Evolutionary conservation across 352 stramenopile genomes (phyloP).

Genomic region (Thalassiosira livingstoniorum): DNA sequence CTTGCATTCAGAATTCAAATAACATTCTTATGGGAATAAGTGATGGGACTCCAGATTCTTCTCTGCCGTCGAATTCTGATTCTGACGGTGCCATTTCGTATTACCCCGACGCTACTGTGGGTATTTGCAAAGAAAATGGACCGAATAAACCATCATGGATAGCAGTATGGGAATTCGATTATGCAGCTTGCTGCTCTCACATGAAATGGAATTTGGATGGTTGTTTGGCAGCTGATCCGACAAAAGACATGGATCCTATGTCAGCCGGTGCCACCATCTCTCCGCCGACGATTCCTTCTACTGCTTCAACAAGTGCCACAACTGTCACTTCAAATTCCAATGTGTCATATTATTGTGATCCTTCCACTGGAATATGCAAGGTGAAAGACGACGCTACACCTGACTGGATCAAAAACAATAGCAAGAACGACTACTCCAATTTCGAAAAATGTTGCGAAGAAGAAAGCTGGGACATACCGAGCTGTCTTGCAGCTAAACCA

Average conservation of each 20-base stretch:
- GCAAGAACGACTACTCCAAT: conserved; percentile 6
- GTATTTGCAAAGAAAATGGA: conserved; percentile 25
- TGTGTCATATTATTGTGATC: conserved; percentile 1
- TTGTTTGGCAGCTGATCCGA: neutral
- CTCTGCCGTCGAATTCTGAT: neutral
- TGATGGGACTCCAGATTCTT: neutral
- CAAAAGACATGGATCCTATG: neutral
- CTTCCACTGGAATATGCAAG: neutral
- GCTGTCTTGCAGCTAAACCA: conserved; percentile 9
- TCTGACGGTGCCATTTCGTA: neutral
- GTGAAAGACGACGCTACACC: conserved; percentile 8
- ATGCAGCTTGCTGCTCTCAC: conserved; percentile 7
- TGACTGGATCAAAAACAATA: conserved; percentile 14
- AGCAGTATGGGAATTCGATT: conserved; percentile 2
- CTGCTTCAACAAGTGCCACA: neutral
- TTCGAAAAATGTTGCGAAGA: conserved; percentile 9
- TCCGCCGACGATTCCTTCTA: neutral
- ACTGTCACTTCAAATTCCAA: neutral
- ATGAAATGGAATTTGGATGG: neutral
- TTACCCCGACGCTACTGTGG: conserved; percentile 21
- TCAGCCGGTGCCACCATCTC: neutral
- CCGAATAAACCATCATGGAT: conserved; percentile 14
- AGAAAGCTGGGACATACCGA: conserved; percentile 7
- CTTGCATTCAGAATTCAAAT: conserved; percentile 8
- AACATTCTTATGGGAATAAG: neutral